These are phyloP conservation scores for Citrus reticulata DNA, from an alignment of 345 rosid genomes.

Conservation along the genomic window DNA sequence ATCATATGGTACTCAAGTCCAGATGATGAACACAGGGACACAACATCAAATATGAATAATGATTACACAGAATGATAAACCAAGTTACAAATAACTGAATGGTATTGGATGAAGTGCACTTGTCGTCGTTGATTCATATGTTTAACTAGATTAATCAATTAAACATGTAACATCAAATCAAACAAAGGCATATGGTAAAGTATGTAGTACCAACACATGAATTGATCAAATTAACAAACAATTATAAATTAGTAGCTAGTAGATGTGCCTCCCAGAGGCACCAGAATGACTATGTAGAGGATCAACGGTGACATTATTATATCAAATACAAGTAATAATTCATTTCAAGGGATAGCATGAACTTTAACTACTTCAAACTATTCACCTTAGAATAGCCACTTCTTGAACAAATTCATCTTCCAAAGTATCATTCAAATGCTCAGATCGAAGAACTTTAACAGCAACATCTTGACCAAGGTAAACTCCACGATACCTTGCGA, in stretches of 20 bases:
- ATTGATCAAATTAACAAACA: not conserved
- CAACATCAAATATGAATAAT: not conserved
- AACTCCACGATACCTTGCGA: conserved; percentile 50
- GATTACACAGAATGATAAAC: not conserved
- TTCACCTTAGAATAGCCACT: conserved; percentile 64
- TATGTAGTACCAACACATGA: not conserved
- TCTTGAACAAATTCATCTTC: conserved; percentile 66
- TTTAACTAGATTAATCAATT: not conserved
- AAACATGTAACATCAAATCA: not conserved
- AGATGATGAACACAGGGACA: not conserved
- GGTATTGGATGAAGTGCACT: not conserved
- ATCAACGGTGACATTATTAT: not conserved
- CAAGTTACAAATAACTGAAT: not conserved
- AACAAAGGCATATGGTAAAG: not conserved
- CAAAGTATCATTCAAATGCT: conserved; percentile 47
- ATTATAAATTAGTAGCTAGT: not conserved
- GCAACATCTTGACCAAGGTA: conserved; percentile 79
- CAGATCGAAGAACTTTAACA: conserved; percentile 59
- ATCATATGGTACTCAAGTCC: not conserved
- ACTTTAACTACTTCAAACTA: conserved; percentile 11
- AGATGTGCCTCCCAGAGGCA: not conserved
- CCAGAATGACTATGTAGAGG: not conserved
- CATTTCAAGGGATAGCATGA: not conserved
- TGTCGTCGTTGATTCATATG: not conserved
- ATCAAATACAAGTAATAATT: not conserved